These are phyloP conservation scores for Penicillium canariense DNA, from an alignment of 495 filamentous ascomycete genomes.

Conservation along the genomic window DNA sequence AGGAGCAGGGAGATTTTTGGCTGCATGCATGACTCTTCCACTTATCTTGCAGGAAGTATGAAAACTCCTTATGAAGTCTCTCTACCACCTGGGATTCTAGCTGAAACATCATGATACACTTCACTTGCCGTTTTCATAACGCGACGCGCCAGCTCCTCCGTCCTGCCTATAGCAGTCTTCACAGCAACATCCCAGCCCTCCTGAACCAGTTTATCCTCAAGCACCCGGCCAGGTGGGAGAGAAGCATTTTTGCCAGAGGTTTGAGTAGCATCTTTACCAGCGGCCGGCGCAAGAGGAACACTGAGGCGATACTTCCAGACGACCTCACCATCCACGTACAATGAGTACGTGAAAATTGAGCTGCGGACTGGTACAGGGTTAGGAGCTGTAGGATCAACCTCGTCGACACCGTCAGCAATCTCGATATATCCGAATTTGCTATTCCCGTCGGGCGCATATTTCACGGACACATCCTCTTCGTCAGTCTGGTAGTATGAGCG, in stretches of 20 bases:
- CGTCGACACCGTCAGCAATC: conserved; percentile 62
- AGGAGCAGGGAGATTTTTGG: neutral
- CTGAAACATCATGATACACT: conserved; percentile 12
- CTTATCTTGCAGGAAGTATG: too few species aligned
- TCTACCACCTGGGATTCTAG: conserved; percentile 8
- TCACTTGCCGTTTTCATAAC: conserved; percentile 2
- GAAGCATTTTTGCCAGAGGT: neutral
- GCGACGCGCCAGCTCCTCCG: conserved; percentile 15
- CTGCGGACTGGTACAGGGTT: conserved; percentile 27
- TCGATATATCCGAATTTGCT: conserved; percentile 90
- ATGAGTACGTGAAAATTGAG: conserved; percentile 69
- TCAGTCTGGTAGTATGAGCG: conserved; percentile 78
- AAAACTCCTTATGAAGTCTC: conserved; percentile 17
- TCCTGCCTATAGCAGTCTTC: conserved; percentile 17
- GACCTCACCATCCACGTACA: conserved; percentile 77
- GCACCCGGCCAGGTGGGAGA: conserved; percentile 29
- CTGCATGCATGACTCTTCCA: neutral
- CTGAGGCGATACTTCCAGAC: conserved; percentile 63
- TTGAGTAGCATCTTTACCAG: neutral
- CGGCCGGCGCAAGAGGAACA: conserved; percentile 27
- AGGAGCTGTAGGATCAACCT: conserved; percentile 42
- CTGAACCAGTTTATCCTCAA: conserved; percentile 24
- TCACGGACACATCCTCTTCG: conserved; percentile 72
- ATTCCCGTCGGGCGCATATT: conserved; percentile 85
- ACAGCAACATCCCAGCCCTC: conserved; percentile 20